Percentiles rank a stretch among this genome's conserved stretches.
These are phyloP conservation scores for Fusarium sp. DNA, from an alignment of 2,329 filamentous ascomycete genomes.

Conservation along the genomic window DNA sequence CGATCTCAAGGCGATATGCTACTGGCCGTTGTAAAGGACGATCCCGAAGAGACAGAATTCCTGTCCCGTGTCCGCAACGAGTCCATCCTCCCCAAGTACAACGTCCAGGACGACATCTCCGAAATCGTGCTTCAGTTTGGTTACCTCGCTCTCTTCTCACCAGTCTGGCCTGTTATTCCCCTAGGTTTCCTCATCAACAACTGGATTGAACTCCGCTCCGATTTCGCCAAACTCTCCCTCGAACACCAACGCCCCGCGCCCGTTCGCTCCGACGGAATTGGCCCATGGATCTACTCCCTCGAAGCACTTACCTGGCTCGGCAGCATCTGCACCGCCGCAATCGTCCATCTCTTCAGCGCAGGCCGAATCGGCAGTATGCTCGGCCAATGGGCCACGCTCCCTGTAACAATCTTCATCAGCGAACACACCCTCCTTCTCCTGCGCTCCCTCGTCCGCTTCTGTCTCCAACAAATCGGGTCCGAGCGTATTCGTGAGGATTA, in stretches of 20 bases:
- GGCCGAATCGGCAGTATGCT: slow-evolving; percentile 63
- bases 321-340: slow-evolving; percentile 75
- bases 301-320: slow-evolving; percentile 78
- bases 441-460: slow-evolving; percentile 55
- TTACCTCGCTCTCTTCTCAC: slow-evolving; percentile 77
- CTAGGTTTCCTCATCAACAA: slow-evolving; percentile 80
- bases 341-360: slow-evolving; percentile 77
- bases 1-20: slow-evolving; percentile 57
- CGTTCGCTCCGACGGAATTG: slow-evolving; percentile 76
- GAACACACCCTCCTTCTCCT: slow-evolving; percentile 77
- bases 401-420: slow-evolving; percentile 77
- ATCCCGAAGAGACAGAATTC: slow-evolving; percentile 71
- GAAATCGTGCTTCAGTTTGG: slow-evolving; percentile 81
- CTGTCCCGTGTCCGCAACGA: slow-evolving; percentile 73
- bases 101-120: slow-evolving; percentile 77
- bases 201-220: slow-evolving; percentile 80
- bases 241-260: slow-evolving; percentile 79
- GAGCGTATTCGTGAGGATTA: slow-evolving; percentile 55
- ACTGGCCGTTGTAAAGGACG: slow-evolving; percentile 63
- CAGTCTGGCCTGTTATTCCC: slow-evolving; percentile 79
- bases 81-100: slow-evolving; percentile 74
- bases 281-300: slow-evolving; percentile 76
- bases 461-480: slow-evolving; percentile 54
- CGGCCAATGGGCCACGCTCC: slow-evolving; percentile 69
- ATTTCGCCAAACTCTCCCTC: slow-evolving; percentile 80